phyloP scores from a whole-genome alignment of 306 rosid species.

The Corylus heterophylla region DNA sequence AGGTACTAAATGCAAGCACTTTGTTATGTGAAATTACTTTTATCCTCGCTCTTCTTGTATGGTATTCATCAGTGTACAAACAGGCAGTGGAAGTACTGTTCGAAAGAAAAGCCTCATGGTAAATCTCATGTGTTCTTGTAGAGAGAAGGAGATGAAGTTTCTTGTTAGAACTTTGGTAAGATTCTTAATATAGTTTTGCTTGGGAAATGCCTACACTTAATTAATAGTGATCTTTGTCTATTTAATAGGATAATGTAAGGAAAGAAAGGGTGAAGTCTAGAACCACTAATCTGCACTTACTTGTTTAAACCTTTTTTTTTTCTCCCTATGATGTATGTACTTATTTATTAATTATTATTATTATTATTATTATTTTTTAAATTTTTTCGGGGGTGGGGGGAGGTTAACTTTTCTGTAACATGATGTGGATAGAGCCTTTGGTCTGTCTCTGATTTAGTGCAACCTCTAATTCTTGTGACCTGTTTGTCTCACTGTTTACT shows the following conservation, averaged over 20 bases:
- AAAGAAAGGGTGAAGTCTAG: neutral
- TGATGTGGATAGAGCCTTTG: too few species aligned
- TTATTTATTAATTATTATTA: neutral
- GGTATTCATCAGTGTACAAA: slow-evolving; percentile 69
- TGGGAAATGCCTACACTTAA: neutral
- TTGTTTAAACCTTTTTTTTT: neutral
- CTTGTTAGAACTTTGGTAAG: slow-evolving; percentile 95
- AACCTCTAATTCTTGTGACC: too few species aligned
- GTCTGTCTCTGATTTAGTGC: too few species aligned
- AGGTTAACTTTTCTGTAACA: too few species aligned
- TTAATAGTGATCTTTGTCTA: neutral
- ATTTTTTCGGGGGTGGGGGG: too few species aligned
- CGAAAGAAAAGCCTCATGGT: slow-evolving; percentile 79
- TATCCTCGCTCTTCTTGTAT: slow-evolving; percentile 42
- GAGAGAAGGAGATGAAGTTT: slow-evolving; percentile 91
- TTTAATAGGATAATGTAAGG: neutral
- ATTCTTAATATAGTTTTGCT: slow-evolving; percentile 1
- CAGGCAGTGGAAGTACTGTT: slow-evolving; percentile 83
- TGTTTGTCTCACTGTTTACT: too few species aligned
- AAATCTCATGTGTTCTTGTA: slow-evolving; percentile 82
- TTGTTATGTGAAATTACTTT: slow-evolving; percentile 19
- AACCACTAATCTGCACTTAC: neutral
- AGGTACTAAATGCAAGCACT: slow-evolving; percentile 7
- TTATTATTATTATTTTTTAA: neutral
- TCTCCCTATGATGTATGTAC: neutral